These are phyloP conservation scores for Carex cristatella DNA, from an alignment of 176 grass and related monocot species.

Conservation along the genomic window DNA sequence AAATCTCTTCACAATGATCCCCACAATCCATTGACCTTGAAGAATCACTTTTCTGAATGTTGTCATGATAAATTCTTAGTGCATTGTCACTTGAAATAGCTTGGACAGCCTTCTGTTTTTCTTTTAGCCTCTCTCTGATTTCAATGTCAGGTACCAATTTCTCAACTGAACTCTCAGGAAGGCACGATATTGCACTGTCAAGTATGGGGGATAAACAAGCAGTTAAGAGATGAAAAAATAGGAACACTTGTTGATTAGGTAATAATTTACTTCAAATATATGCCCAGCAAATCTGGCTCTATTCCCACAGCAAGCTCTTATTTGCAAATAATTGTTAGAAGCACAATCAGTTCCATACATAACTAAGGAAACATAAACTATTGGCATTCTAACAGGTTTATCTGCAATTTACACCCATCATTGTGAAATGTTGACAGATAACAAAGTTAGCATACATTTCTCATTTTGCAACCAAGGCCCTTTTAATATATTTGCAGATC, in stretches of 20 bases:
- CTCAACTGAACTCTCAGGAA: conserved; percentile 47
- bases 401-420: not conserved
- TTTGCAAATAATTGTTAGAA: not conserved
- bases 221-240: not conserved
- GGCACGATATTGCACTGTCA: conserved; percentile 46
- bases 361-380: not conserved
- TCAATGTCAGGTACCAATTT: conserved; percentile 39
- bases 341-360: not conserved
- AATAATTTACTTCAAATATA: not conserved
- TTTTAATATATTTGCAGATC: not conserved
- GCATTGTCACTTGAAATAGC: conserved; percentile 49
- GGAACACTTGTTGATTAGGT: not conserved
- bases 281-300: not conserved
- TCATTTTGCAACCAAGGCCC: no score
- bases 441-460: no score
- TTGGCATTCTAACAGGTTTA: not conserved
- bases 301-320: not conserved
- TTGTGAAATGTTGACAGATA: no score
- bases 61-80: conserved; percentile 44
- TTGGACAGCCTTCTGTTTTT: conserved; percentile 34
- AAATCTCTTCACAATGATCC: conserved; percentile 21
- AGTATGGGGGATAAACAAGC: not conserved
- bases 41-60: conserved; percentile 23
- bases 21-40: conserved; percentile 1
- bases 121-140: conserved; percentile 31